A percentile compares a stretch with the other conserved stretches of the same genome.
Evolutionary conservation across 2,329 filamentous ascomycete genomes (phyloP).

Genomic region (Aspergillus tubingensis): DNA sequence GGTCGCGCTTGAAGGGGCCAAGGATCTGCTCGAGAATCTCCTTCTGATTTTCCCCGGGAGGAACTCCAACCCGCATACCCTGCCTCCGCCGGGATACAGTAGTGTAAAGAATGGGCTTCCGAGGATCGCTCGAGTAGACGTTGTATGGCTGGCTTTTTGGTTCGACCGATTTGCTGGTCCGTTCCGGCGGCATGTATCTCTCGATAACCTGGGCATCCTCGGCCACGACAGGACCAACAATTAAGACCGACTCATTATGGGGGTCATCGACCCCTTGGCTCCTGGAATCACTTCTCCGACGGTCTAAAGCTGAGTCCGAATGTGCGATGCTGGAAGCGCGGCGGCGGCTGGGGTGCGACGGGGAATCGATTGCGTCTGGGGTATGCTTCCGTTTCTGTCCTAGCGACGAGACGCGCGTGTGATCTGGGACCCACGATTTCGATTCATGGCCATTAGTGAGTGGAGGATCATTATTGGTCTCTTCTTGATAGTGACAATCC

Average conservation of each 20-base stretch:
- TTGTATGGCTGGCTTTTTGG: slow-evolving; percentile 51
- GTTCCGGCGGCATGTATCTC: slow-evolving; percentile 55
- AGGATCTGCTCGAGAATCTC: slow-evolving; percentile 62
- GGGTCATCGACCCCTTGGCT: slow-evolving; percentile 38
- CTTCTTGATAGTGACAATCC: slow-evolving; percentile 58
- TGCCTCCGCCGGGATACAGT: slow-evolving; percentile 54
- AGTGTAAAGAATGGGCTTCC: slow-evolving; percentile 50
- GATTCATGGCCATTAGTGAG: slow-evolving; percentile 29
- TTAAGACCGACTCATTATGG: slow-evolving; percentile 52
- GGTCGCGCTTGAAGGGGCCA: slow-evolving; percentile 54
- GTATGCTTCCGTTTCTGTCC: slow-evolving; percentile 42
- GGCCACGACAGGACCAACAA: slow-evolving; percentile 61
- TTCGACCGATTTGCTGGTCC: slow-evolving; percentile 41
- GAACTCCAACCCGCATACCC: slow-evolving; percentile 47
- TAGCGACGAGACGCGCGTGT: slow-evolving; percentile 24
- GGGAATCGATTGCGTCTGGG: slow-evolving; percentile 28
- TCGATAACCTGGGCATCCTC: slow-evolving; percentile 63
- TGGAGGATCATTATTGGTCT: slow-evolving; percentile 29
- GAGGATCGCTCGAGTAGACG: slow-evolving; percentile 51
- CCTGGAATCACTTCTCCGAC: slow-evolving; percentile 33
- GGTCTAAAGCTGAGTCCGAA: slow-evolving; percentile 27
- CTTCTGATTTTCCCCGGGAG: slow-evolving; percentile 52
- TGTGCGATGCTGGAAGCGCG: slow-evolving; percentile 26
- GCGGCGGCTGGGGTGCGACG: slow-evolving; percentile 23
- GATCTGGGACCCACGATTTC: slow-evolving; percentile 31